These are phyloP conservation scores for Solanum hybrid DNA, from an alignment of 305 asterid genomes.

Conservation along the genomic window DNA sequence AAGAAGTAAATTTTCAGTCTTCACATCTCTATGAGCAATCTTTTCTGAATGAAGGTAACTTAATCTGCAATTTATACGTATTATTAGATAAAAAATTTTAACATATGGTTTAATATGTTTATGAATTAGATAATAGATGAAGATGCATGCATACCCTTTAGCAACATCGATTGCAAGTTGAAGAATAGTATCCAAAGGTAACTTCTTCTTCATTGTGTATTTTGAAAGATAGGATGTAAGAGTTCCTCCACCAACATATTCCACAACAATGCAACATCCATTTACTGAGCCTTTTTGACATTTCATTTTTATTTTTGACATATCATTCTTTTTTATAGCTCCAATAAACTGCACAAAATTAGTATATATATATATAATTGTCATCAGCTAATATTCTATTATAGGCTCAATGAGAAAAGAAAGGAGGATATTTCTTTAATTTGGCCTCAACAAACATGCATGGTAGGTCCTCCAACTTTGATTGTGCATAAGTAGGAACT, in stretches of 20 bases:
- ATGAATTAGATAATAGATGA: neutral
- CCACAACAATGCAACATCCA: neutral
- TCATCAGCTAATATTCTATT: neutral
- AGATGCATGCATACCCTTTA: neutral
- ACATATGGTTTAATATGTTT: neutral
- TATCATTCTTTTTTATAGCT: neutral
- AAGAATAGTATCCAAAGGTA: neutral
- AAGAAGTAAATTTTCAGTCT: neutral
- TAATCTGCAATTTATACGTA: neutral
- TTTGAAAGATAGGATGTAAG: neutral
- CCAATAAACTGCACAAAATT: neutral
- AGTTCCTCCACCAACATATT: neutral
- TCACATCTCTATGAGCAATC: neutral
- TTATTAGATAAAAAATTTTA: neutral
- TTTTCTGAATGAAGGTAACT: neutral
- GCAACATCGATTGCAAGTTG: neutral
- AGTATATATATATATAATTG: neutral
- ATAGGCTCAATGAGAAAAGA: neutral
- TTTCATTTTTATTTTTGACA: neutral
- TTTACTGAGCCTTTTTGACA: neutral
- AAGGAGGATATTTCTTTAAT: neutral
- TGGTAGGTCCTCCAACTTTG: neutral
- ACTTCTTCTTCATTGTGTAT: neutral
- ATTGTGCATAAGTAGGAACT: neutral
- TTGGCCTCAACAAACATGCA: neutral